These are phyloP conservation scores for Rhamnella rubrinervis DNA, from an alignment of 331 rosid species.

Conservation along the genomic window DNA sequence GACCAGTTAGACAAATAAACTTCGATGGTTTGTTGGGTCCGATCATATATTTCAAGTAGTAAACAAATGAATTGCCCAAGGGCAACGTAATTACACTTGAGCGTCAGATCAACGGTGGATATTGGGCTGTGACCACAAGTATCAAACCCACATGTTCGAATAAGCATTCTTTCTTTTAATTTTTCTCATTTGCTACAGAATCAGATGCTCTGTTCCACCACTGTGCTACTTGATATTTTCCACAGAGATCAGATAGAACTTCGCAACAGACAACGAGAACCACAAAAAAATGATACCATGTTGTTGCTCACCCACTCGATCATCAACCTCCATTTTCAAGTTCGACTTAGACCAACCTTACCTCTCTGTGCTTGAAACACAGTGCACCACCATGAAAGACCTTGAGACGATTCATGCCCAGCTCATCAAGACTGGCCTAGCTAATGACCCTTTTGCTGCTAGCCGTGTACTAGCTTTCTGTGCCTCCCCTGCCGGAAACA, in stretches of 20 bases:
- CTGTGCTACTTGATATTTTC: too few relatives aligned
- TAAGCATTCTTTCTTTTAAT: not conserved
- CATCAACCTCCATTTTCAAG: slow-evolving; percentile 60
- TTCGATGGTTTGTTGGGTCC: too few relatives aligned
- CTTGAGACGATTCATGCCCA: slow-evolving; percentile 57
- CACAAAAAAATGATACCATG: slow-evolving; percentile 41
- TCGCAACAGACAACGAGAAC: slow-evolving; percentile 7
- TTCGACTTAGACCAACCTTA: slow-evolving; percentile 62
- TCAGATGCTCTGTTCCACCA: too few relatives aligned
- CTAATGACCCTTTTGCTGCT: slow-evolving; percentile 50
- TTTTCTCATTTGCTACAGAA: too few relatives aligned
- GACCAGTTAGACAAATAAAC: too few relatives aligned
- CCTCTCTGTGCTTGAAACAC: slow-evolving; percentile 63
- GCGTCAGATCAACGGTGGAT: not conserved
- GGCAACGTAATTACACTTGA: too few relatives aligned
- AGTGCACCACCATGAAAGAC: slow-evolving; percentile 73
- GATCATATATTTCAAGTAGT: too few relatives aligned
- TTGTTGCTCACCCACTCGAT: slow-evolving; percentile 37
- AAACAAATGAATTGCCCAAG: too few relatives aligned
- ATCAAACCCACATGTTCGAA: not conserved
- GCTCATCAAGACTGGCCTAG: slow-evolving; percentile 67
- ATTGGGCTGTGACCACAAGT: slow-evolving; percentile 1
- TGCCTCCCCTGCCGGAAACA: slow-evolving; percentile 62
- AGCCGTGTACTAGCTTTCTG: slow-evolving; percentile 63
- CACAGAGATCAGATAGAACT: not conserved